A percentile compares a stretch with the other conserved stretches of the same genome.
These are phyloP conservation scores for Dryadomyces quercus-mongolicae DNA, from an alignment of 2,329 filamentous ascomycete genomes.

Conservation along the genomic window DNA sequence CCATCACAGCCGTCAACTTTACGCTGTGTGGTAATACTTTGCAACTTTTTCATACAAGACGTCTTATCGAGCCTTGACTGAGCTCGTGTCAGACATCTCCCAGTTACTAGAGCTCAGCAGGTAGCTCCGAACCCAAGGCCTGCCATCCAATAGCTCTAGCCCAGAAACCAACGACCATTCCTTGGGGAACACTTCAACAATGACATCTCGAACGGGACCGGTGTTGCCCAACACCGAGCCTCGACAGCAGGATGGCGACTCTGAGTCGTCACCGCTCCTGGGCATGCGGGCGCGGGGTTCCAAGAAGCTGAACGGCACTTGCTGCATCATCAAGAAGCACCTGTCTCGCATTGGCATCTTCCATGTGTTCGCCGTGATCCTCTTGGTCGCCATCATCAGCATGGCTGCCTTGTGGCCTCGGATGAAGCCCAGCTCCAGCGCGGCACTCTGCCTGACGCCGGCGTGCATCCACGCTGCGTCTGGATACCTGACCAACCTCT, in stretches of 20 bases:
- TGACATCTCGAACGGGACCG: background rate
- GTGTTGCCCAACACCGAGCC: background rate
- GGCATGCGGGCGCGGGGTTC: background rate
- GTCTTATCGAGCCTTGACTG: too few species aligned
- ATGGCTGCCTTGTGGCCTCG: conserved; percentile 1
- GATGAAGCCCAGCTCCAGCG: background rate
- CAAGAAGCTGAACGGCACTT: background rate
- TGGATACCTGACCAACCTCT: conserved; percentile 48
- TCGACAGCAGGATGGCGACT: background rate
- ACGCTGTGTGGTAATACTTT: too few species aligned
- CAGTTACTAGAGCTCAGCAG: too few species aligned
- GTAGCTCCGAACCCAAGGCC: too few species aligned
- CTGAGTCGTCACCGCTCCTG: background rate
- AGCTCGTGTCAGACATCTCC: too few species aligned
- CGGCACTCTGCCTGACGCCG: conserved; percentile 38
- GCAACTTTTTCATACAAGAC: too few species aligned
- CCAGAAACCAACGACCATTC: too few species aligned
- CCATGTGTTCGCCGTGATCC: background rate
- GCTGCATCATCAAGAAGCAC: background rate
- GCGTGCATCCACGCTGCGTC: conserved; percentile 53
- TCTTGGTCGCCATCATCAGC: background rate
- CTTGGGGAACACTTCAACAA: background rate
- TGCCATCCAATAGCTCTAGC: too few species aligned
- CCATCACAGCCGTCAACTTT: background rate
- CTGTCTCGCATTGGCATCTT: background rate